Conservation (phyloP, 2,329 filamentous ascomycete genomes). For the Alternaria longipes region DNA sequence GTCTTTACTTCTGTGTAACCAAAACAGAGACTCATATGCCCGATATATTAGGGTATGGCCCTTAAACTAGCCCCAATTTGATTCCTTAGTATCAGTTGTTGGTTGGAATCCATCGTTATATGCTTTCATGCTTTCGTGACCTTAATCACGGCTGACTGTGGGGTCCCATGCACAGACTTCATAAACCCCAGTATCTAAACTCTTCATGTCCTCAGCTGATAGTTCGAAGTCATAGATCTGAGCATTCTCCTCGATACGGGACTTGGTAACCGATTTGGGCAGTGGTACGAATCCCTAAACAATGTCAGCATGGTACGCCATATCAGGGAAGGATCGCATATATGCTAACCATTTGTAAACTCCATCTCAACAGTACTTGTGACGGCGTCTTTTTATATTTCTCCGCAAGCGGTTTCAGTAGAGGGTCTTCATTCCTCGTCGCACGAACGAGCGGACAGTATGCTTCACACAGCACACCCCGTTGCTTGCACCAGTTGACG, state of each 20-base stretch:
- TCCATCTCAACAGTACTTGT: slow-evolving; percentile 70
- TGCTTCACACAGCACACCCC: slow-evolving; percentile 58
- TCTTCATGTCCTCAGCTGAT: slow-evolving; percentile 66
- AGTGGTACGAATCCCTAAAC: slow-evolving; percentile 68
- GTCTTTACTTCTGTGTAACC: not conserved
- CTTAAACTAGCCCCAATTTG: not conserved
- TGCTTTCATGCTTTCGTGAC: not conserved
- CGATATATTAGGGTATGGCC: not conserved
- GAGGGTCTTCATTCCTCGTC: slow-evolving; percentile 61
- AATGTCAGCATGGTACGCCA: not conserved
- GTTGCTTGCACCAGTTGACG: slow-evolving; percentile 74
- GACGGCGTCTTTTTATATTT: slow-evolving; percentile 67
- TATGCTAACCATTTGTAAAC: slow-evolving; percentile 51
- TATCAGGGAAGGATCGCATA: too few relatives aligned
- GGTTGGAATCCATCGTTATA: not conserved
- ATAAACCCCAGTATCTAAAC: slow-evolving; percentile 64
- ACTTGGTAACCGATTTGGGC: slow-evolving; percentile 69
- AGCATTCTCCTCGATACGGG: slow-evolving; percentile 68
- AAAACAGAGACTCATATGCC: not conserved
- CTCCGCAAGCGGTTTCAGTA: slow-evolving; percentile 60
- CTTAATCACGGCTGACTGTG: slow-evolving; percentile 53
- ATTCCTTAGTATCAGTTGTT: not conserved
- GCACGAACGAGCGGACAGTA: slow-evolving; percentile 58
- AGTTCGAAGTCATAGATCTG: slow-evolving; percentile 69
- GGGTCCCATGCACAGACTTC: slow-evolving; percentile 69